These are phyloP conservation scores for Debaryomyces singareniensis DNA, from an alignment of 1,139 yeast genomes.

Conservation along the genomic window DNA sequence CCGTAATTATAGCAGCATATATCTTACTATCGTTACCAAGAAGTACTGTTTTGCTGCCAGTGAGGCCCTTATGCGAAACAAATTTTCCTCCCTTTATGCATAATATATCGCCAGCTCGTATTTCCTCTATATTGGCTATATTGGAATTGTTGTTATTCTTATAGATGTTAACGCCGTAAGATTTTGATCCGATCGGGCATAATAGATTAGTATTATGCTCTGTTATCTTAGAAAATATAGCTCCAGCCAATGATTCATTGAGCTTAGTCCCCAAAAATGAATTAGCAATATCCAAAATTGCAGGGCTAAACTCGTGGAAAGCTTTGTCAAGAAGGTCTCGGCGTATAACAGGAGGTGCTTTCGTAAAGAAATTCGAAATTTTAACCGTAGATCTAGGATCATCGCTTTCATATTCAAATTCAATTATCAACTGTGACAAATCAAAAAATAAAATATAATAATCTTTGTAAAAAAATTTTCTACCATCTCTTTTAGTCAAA, in stretches of 20 bases:
- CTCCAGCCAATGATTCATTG: slow-evolving; percentile 20
- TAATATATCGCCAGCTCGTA: slow-evolving; percentile 78
- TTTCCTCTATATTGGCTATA: slow-evolving; percentile 53
- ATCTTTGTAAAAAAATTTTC: slow-evolving; percentile 48
- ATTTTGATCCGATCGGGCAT: slow-evolving; percentile 57
- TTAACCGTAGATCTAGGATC: slow-evolving; percentile 52
- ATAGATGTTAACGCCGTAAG: slow-evolving; percentile 71
- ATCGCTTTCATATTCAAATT: slow-evolving; percentile 46
- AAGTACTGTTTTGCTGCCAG: slow-evolving; percentile 28
- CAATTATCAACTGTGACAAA: slow-evolving; percentile 59
- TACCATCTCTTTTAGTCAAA: slow-evolving; percentile 53
- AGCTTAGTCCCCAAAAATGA: slow-evolving; percentile 32
- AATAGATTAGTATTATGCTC: slow-evolving; percentile 20
- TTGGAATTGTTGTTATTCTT: slow-evolving; percentile 39
- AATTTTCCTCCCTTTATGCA: slow-evolving; percentile 73
- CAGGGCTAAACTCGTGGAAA: slow-evolving; percentile 40
- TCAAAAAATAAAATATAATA: slow-evolving; percentile 72
- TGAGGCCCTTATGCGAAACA: slow-evolving; percentile 57
- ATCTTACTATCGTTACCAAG: slow-evolving; percentile 33
- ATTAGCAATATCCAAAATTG: slow-evolving; percentile 37
- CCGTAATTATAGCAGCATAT: slow-evolving; percentile 43
- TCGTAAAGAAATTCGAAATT: slow-evolving; percentile 33
- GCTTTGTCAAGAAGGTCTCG: slow-evolving; percentile 46
- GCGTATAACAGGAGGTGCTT: slow-evolving; percentile 43
- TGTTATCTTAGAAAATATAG: slow-evolving; percentile 11